A percentile compares a stretch with the other conserved stretches of the same genome.
These are phyloP conservation scores for Spergularia azorica DNA, from an alignment of 179 eudicot genomes.

Conservation along the genomic window DNA sequence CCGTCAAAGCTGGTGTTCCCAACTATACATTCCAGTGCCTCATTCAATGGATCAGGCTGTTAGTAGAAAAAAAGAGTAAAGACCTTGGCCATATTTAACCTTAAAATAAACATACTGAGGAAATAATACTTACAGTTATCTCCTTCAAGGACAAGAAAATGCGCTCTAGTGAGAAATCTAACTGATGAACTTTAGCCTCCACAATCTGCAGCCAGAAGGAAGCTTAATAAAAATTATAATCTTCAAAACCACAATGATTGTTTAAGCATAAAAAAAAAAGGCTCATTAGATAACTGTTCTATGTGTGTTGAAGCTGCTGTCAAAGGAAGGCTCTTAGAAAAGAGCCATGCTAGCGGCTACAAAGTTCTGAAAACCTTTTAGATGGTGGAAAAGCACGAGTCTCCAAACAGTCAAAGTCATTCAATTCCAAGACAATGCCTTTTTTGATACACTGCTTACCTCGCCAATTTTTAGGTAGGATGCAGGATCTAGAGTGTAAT, in stretches of 20 bases:
- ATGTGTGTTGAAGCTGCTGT: background rate
- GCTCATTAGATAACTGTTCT: constrained; percentile 1
- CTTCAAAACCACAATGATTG: background rate
- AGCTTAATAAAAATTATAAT: background rate
- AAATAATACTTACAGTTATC: constrained; percentile 54
- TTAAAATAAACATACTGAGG: constrained; percentile 6
- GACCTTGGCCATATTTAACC: background rate
- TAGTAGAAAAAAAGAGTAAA: constrained; percentile 6
- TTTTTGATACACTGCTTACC: constrained; percentile 39
- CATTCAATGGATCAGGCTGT: constrained; percentile 90
- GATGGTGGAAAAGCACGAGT: background rate
- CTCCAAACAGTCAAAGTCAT: background rate
- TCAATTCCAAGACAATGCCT: background rate
- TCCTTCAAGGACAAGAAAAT: constrained; percentile 86
- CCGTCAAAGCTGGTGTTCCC: constrained; percentile 55
- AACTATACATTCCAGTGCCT: constrained; percentile 80
- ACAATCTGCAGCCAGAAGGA: constrained; percentile 50
- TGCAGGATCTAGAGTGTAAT: constrained; percentile 69
- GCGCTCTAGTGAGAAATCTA: constrained; percentile 83
- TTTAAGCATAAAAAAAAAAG: background rate
- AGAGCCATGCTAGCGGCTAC: background rate
- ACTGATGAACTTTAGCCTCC: constrained; percentile 89
- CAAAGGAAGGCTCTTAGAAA: constrained; percentile 2
- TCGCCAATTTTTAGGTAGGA: constrained; percentile 81
- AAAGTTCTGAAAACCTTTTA: background rate